phyloP scores from a whole-genome alignment of 768 basidiomycete species.

The Termitomyces bulborhizus region DNA sequence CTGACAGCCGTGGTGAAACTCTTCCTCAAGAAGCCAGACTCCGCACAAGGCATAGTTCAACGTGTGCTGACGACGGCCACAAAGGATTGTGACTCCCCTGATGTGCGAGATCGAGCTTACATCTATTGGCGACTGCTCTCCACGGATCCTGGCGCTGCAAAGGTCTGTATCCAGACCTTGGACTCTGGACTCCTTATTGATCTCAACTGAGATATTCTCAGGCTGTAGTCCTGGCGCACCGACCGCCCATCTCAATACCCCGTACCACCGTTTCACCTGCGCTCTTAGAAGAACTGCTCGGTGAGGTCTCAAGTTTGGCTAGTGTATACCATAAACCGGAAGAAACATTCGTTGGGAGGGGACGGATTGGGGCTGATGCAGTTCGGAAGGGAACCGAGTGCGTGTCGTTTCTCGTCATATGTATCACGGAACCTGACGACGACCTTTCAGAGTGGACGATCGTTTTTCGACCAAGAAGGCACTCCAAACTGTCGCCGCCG shows the following conservation, averaged over 20 bases:
- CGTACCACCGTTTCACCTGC: slow-evolving; percentile 86
- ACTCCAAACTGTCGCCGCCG: slow-evolving; percentile 84
- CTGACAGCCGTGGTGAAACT: slow-evolving; percentile 96
- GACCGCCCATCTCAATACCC: slow-evolving; percentile 91
- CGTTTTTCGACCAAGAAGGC: slow-evolving; percentile 73
- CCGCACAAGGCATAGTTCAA: slow-evolving; percentile 89
- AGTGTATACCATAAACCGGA: slow-evolving; percentile 98
- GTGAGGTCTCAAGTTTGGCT: slow-evolving; percentile 83
- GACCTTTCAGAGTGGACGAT: slow-evolving; percentile 50
- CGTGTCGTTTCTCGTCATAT: slow-evolving; percentile 20
- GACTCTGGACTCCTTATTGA: not conserved
- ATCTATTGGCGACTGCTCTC: slow-evolving; percentile 97
- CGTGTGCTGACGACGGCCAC: slow-evolving; percentile 90
- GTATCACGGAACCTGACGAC: not conserved
- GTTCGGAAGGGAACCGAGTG: slow-evolving; percentile 61
- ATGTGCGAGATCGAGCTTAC: slow-evolving; percentile 94
- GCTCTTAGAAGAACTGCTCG: slow-evolving; percentile 84
- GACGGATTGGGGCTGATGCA: slow-evolving; percentile 79
- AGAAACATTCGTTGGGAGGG: slow-evolving; percentile 92
- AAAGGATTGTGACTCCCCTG: slow-evolving; percentile 94
- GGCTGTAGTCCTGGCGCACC: slow-evolving; percentile 82
- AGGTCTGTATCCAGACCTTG: slow-evolving; percentile 40
- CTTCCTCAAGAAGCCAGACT: slow-evolving; percentile 92
- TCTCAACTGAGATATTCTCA: slow-evolving; percentile 15
- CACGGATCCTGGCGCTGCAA: slow-evolving; percentile 92